Evolutionary conservation across 2,329 filamentous ascomycete genomes (phyloP), one percentile per base, ranked within the genome.

Genomic region (Pochonia chlamydosporia): DNA sequence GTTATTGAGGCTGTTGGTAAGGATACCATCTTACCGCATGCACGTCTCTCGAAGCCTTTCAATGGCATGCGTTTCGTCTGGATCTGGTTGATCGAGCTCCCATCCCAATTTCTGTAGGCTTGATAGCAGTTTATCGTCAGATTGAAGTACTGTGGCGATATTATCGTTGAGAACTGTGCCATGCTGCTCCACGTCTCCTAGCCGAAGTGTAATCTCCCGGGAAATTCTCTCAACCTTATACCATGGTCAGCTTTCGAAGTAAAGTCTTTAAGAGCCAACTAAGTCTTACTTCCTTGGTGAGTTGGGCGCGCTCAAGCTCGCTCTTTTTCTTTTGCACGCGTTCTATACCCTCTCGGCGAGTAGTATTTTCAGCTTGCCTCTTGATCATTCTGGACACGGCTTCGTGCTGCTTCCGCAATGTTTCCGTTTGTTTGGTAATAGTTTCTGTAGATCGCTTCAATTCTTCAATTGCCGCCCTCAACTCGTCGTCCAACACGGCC

Each of bases 51-150:
- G 79, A 54, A 86, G 73, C 49, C 74, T 73, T 36, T 77, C 72
- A 9, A 84, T 66, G 3, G 71, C 72, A 46, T 73, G 64, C 39
- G 77, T 68, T 42, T 81, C 75, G 8, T 78, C 73, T 0, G 71
- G 68, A 21, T 75, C 68, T 40, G 75, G 70, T 4, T 70, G 69
- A 9, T 79, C 70, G 3, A 87, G 70, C 53, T 83, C 81, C 49
- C 74, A 75, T 0, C 82, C 75, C 2, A 88, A 71, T 53, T 85
- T 85, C 57, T 85, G 81, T 3, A 89, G 67, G 49, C 81, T 81
- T 18, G 76, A 70, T 2, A 88, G 66, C 3, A 87, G 69, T 51
- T 78, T 81, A 58, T 88, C 83, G 50, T 89, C 84, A 1, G 80
- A 77, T 8, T 71, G 69, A 8, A 86, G 64, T 10, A 78, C 62